phyloP scores from a whole-genome alignment of 2,329 filamentous ascomycete species.

The Teratosphaeria zuluensis region DNA sequence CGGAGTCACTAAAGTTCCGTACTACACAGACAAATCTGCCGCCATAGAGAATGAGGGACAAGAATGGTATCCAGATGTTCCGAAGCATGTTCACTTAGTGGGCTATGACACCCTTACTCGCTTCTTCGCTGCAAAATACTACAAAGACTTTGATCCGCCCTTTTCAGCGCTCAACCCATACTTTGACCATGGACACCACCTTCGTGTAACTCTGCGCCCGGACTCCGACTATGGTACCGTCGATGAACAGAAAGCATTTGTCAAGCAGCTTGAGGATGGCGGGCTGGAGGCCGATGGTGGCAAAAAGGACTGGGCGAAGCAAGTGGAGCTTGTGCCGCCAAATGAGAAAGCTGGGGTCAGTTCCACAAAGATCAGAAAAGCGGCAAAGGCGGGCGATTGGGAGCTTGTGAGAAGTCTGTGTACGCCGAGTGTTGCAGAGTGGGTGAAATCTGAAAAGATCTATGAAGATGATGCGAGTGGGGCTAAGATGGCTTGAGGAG shows the following conservation, averaged over 20 bases:
- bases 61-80: constrained; percentile 25
- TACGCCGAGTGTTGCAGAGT: constrained; percentile 45
- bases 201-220: constrained; percentile 56
- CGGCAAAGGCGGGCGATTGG: constrained; percentile 41
- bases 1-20: constrained; percentile 60
- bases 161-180: constrained; percentile 51
- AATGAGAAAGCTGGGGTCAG: constrained; percentile 41
- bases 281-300: constrained; percentile 46
- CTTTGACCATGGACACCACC: constrained; percentile 47
- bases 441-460: constrained; percentile 47
- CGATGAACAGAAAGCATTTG: constrained; percentile 45
- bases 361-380: constrained; percentile 53
- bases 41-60: constrained; percentile 42
- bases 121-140: constrained; percentile 63
- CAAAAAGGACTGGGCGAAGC: constrained; percentile 46
- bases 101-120: constrained; percentile 70
- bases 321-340: constrained; percentile 51
- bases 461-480: constrained; percentile 36
- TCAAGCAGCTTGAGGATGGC: constrained; percentile 39
- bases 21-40: constrained; percentile 61
- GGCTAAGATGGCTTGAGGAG: constrained; percentile 21
- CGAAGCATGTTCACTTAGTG: constrained; percentile 55
- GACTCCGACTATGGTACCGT: constrained; percentile 51
- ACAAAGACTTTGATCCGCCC: constrained; percentile 48
- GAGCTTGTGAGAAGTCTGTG: constrained; percentile 45